Evolutionary conservation across 73 alveolate species (phyloP).

Genomic region (Tetrahymena thermophila): DNA sequence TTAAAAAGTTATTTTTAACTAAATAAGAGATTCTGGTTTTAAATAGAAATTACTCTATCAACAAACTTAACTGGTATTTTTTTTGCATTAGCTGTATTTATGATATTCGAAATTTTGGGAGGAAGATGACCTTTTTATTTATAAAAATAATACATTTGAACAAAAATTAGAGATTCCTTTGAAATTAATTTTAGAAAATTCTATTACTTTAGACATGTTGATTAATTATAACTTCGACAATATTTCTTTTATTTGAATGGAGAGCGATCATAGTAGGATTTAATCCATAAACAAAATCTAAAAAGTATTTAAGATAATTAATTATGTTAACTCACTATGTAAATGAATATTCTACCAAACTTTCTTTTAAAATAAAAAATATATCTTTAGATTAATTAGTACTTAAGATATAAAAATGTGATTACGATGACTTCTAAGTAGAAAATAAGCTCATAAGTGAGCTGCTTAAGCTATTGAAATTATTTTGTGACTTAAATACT

Average conservation of each 20-base stretch:
- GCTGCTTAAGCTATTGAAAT: background rate
- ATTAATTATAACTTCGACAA: constrained; percentile 42
- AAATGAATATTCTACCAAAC: background rate
- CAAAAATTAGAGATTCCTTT: background rate
- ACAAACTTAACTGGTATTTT: constrained; percentile 26
- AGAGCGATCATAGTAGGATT: constrained; percentile 67
- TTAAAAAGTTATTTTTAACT: background rate
- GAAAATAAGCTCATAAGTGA: background rate
- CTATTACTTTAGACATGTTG: constrained; percentile 34
- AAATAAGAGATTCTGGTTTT: background rate
- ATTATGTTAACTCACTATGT: background rate
- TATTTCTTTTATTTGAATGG: constrained; percentile 50
- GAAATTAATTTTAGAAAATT: background rate
- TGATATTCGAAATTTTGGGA: constrained; percentile 45
- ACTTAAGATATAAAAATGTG: background rate
- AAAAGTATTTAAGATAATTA: background rate
- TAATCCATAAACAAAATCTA: constrained; percentile 60
- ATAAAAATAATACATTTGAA: no score
- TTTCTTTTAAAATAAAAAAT: background rate
- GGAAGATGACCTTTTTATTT: background rate
- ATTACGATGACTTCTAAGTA: background rate
- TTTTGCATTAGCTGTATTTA: constrained; percentile 43
- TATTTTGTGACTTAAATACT: background rate
- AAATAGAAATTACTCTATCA: background rate
- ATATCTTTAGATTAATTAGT: background rate